A percentile compares a stretch with the other conserved stretches of the same genome.
These are phyloP conservation scores for Salisapilia sapeloensis DNA, from an alignment of 352 stramenopile species.

Conservation along the genomic window DNA sequence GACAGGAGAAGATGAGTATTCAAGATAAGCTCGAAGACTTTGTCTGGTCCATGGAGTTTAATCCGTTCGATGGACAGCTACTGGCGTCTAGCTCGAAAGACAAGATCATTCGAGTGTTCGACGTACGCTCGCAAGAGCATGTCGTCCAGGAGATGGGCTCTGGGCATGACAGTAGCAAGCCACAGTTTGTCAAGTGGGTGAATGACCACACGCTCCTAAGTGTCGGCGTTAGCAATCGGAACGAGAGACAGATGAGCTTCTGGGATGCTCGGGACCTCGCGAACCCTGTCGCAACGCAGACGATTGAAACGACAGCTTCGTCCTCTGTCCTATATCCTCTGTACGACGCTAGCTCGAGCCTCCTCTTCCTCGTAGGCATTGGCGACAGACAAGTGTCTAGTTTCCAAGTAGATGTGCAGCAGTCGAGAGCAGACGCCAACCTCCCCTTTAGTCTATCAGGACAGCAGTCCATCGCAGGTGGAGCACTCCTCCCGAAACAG, in stretches of 20 bases:
- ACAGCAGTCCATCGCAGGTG: constrained; percentile 27
- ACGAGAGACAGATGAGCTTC: constrained; percentile 49
- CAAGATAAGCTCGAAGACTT: constrained; percentile 48
- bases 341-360: constrained; percentile 42
- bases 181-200: constrained; percentile 53
- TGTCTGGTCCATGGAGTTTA: constrained; percentile 62
- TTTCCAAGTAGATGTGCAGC: constrained; percentile 34
- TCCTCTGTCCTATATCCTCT: constrained; percentile 34
- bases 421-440: constrained; percentile 28
- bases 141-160: constrained; percentile 44
- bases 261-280: constrained; percentile 61
- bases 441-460: constrained; percentile 38
- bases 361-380: constrained; percentile 50
- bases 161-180: constrained; percentile 42
- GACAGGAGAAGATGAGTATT: constrained; percentile 20
- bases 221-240: constrained; percentile 25
- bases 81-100: constrained; percentile 50
- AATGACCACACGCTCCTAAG: constrained; percentile 17
- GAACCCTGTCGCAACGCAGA: constrained; percentile 25
- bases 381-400: constrained; percentile 58
- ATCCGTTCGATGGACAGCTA: constrained; percentile 23
- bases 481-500: constrained; percentile 37
- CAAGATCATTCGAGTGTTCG: constrained; percentile 59
- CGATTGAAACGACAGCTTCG: constrained; percentile 15
- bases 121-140: constrained; percentile 27